Evolutionary conservation across 768 basidiomycete genomes (phyloP).

Genomic region (Mycena olivaceomarginata): DNA sequence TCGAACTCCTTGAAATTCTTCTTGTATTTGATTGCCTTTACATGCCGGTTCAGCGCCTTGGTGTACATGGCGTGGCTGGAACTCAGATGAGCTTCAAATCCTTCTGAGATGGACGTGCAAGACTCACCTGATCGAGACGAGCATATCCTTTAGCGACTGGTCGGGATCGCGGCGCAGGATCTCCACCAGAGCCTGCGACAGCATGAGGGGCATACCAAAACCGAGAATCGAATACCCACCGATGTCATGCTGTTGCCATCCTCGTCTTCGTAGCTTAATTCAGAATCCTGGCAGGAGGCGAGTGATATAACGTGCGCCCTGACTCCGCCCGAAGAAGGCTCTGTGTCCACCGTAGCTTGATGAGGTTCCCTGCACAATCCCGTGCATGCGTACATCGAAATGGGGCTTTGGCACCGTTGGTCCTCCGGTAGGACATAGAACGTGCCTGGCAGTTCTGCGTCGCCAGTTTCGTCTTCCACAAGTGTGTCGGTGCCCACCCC

Average conservation of each 20-base stretch:
- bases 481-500: neutral
- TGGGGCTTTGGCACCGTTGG: constrained; percentile 1
- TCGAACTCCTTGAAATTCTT: neutral
- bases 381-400: neutral
- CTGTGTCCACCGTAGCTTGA: neutral
- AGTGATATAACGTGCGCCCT: neutral
- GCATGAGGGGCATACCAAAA: neutral
- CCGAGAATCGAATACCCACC: neutral
- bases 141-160: neutral
- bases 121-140: neutral
- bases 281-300: no score
- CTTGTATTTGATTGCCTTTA: neutral
- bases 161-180: neutral
- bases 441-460: no score
- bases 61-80: constrained; percentile 2
- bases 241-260: constrained; percentile 16
- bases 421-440: neutral
- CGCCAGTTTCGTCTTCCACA: neutral
- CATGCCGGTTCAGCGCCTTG: neutral
- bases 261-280: neutral
- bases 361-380: constrained; percentile 6
- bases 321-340: neutral
- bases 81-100: neutral
- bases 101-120: neutral
- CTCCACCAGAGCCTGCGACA: neutral